A percentile compares a stretch with the other conserved stretches of the same genome.
Evolutionary conservation across 1,139 yeast species (phyloP).

Genomic region (Saccharomycopsis crataegensis): DNA sequence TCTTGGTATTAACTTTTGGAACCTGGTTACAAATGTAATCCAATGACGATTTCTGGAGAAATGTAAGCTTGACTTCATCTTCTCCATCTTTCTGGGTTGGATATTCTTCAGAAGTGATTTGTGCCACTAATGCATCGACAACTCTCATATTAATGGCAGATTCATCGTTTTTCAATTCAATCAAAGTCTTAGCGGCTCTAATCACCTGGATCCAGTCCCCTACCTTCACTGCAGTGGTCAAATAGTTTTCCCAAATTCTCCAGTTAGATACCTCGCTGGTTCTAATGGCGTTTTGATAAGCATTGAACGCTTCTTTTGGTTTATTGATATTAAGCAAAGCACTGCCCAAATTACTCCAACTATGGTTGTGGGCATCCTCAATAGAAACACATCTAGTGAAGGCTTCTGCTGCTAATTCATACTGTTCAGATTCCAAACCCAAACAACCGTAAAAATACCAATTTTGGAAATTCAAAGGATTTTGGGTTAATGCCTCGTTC

Average conservation of each 20-base stretch:
- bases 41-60: slow-evolving; percentile 60
- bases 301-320: slow-evolving; percentile 71
- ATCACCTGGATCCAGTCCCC: slow-evolving; percentile 85
- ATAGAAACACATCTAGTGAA: slow-evolving; percentile 85
- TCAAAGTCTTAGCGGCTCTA: slow-evolving; percentile 57
- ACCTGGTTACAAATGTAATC: slow-evolving; percentile 61
- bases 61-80: slow-evolving; percentile 32
- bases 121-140: slow-evolving; percentile 64
- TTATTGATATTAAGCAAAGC: slow-evolving; percentile 62
- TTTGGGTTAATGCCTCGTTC: slow-evolving; percentile 64
- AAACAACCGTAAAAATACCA: slow-evolving; percentile 94
- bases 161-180: slow-evolving; percentile 43
- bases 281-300: slow-evolving; percentile 70
- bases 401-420: slow-evolving; percentile 82
- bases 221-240: slow-evolving; percentile 73
- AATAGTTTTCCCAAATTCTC: slow-evolving; percentile 86
- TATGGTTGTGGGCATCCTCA: slow-evolving; percentile 73
- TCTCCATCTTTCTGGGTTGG: slow-evolving; percentile 32
- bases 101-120: slow-evolving; percentile 48
- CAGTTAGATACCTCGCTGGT: slow-evolving; percentile 70
- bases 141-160: slow-evolving; percentile 73
- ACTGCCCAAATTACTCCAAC: slow-evolving; percentile 94
- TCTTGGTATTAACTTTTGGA: slow-evolving; percentile 63
- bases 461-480: slow-evolving; percentile 73
- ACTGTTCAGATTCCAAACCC: slow-evolving; percentile 69